A percentile compares a stretch with the other conserved stretches of the same genome.
Conservation (phyloP, 495 filamentous ascomycete genomes). For the Bryoglossum gracile region DNA sequence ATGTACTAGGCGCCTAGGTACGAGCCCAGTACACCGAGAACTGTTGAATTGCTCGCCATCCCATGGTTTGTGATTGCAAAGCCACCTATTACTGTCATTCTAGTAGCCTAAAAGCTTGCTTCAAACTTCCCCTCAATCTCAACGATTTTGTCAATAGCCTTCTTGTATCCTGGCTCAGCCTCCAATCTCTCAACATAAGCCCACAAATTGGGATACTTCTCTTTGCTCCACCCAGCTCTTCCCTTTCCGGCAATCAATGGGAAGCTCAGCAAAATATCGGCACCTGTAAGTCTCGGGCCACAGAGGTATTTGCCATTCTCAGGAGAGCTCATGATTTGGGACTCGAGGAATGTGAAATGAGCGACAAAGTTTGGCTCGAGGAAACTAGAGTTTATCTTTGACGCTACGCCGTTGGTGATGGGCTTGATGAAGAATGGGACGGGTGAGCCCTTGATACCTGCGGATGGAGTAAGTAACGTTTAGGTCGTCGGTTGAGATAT, state of each 20-base stretch:
- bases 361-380: conserved; percentile 55
- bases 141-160: conserved; percentile 49
- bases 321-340: conserved; percentile 57
- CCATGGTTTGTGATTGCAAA: too few species aligned
- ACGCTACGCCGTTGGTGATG: conserved; percentile 57
- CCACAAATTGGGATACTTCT: conserved; percentile 50
- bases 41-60: too few species aligned
- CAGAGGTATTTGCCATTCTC: conserved; percentile 60
- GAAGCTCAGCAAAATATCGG: conserved; percentile 76
- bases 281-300: conserved; percentile 63
- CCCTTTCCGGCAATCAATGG: conserved; percentile 51
- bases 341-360: conserved; percentile 67
- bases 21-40: too few species aligned
- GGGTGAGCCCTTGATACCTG: conserved; percentile 49
- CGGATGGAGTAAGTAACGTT: not conserved
- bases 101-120: conserved; percentile 11
- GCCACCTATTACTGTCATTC: too few species aligned
- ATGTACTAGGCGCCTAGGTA: too few species aligned
- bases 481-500: too few species aligned
- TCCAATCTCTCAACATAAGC: conserved; percentile 58
- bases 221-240: conserved; percentile 36
- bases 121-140: conserved; percentile 51
- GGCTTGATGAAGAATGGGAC: conserved; percentile 84
- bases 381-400: conserved; percentile 51
- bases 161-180: conserved; percentile 51